These are phyloP conservation scores for Termitomyces sp. DNA, from an alignment of 1,284 basidiomycete species.

Conservation along the genomic window DNA sequence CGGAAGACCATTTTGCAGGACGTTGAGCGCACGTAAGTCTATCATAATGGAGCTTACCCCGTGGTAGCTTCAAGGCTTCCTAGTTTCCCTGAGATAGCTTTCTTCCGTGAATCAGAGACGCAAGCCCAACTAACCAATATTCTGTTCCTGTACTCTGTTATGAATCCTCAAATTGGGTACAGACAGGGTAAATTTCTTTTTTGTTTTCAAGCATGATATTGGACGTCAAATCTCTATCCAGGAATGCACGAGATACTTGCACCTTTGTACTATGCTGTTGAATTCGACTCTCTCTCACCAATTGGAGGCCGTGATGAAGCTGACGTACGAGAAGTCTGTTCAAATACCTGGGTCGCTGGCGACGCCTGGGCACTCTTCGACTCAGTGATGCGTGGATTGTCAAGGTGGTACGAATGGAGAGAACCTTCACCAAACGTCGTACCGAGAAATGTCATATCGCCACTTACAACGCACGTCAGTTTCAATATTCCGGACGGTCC, in stretches of 20 bases:
- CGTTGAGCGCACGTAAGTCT: constrained; percentile 81
- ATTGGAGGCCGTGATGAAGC: constrained; percentile 20
- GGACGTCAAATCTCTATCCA: constrained; percentile 11
- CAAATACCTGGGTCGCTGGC: constrained; percentile 66
- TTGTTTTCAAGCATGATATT: neutral
- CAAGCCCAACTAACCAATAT: constrained; percentile 81
- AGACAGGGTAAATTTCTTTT: constrained; percentile 54
- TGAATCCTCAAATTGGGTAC: constrained; percentile 80
- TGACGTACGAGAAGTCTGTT: constrained; percentile 55
- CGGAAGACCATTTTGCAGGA: constrained; percentile 86
- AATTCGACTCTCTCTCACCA: constrained; percentile 72
- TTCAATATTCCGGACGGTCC: constrained; percentile 41
- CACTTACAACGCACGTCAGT: constrained; percentile 41
- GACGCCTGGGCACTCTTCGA: constrained; percentile 84
- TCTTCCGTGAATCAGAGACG: constrained; percentile 73
- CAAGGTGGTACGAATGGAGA: constrained; percentile 88
- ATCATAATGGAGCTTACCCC: constrained; percentile 3
- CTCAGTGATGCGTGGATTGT: constrained; percentile 70
- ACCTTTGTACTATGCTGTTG: constrained; percentile 74
- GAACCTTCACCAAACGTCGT: constrained; percentile 37
- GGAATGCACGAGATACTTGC: constrained; percentile 94
- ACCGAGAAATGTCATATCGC: constrained; percentile 19
- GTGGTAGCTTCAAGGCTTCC: constrained; percentile 10
- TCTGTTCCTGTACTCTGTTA: constrained; percentile 75
- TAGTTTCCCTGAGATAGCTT: constrained; percentile 87